phyloP scores from a whole-genome alignment of 306 rosid genomes.

The Vachellia pachyceras region DNA sequence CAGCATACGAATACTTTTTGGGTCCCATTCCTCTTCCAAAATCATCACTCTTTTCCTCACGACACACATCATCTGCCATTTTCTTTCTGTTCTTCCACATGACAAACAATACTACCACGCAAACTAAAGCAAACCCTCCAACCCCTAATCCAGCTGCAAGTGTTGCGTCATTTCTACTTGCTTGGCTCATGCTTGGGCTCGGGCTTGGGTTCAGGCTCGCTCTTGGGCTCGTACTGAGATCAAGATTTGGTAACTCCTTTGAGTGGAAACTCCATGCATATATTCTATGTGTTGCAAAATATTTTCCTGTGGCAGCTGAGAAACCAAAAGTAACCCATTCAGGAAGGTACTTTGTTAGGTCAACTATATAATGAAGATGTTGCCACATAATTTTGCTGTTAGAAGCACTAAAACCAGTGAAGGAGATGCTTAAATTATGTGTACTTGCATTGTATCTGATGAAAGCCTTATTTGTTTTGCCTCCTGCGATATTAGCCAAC shows the following conservation, averaged over 20 bases:
- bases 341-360: neutral
- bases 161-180: too few species aligned
- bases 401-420: neutral
- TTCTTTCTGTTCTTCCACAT: too few species aligned
- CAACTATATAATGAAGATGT: neutral
- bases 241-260: neutral
- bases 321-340: slow-evolving; percentile 1
- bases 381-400: too few species aligned
- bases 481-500: neutral
- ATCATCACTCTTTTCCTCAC: too few species aligned
- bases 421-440: neutral
- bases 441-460: neutral
- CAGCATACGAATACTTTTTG: too few species aligned
- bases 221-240: neutral
- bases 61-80: too few species aligned
- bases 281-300: neutral
- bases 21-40: too few species aligned
- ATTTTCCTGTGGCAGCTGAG: neutral
- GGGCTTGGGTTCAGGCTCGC: too few species aligned
- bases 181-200: too few species aligned
- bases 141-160: too few species aligned
- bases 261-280: neutral
- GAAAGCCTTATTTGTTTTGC: neutral
- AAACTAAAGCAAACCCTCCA: too few species aligned
- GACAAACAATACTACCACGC: too few species aligned